These are phyloP conservation scores for Triangularia verruculosa DNA, from an alignment of 2,329 filamentous ascomycete species.

Conservation along the genomic window DNA sequence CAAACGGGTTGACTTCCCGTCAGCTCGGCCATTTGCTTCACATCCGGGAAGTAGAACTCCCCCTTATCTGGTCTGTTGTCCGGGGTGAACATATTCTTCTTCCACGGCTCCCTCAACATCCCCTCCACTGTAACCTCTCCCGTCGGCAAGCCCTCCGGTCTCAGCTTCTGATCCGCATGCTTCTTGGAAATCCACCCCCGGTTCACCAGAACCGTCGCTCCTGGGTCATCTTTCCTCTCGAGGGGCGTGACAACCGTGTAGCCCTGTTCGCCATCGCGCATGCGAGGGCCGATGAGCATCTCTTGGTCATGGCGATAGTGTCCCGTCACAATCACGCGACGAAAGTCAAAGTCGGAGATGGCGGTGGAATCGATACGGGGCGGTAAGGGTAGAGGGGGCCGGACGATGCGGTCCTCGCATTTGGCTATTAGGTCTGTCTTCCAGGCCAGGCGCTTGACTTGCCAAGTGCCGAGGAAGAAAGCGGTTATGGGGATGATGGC, in stretches of 20 bases:
- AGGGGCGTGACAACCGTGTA: slow-evolving; percentile 90
- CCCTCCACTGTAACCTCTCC: slow-evolving; percentile 80
- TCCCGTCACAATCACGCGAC: slow-evolving; percentile 74
- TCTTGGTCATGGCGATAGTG: slow-evolving; percentile 81
- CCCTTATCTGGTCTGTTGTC: slow-evolving; percentile 78
- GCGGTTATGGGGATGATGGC: slow-evolving; percentile 88
- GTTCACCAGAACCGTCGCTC: slow-evolving; percentile 77
- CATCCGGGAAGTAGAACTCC: slow-evolving; percentile 94
- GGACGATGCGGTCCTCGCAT: slow-evolving; percentile 87
- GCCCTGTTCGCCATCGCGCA: slow-evolving; percentile 85
- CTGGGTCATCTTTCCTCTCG: slow-evolving; percentile 58
- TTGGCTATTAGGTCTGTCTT: slow-evolving; percentile 90
- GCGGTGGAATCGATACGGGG: slow-evolving; percentile 77
- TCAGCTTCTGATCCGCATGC: slow-evolving; percentile 59
- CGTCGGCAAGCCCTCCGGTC: slow-evolving; percentile 62
- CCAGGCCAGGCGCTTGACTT: slow-evolving; percentile 88
- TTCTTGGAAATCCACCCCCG: slow-evolving; percentile 88
- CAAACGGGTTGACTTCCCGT: slow-evolving; percentile 84
- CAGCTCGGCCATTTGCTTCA: slow-evolving; percentile 81
- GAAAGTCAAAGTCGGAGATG: slow-evolving; percentile 86
- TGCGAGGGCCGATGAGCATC: slow-evolving; percentile 90
- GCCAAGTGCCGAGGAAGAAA: slow-evolving; percentile 89
- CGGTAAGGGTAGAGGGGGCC: slow-evolving; percentile 80
- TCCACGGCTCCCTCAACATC: slow-evolving; percentile 82
- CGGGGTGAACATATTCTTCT: slow-evolving; percentile 97